Conservation (phyloP, 1,284 basidiomycete species). For the Ganoderma boninense region DNA sequence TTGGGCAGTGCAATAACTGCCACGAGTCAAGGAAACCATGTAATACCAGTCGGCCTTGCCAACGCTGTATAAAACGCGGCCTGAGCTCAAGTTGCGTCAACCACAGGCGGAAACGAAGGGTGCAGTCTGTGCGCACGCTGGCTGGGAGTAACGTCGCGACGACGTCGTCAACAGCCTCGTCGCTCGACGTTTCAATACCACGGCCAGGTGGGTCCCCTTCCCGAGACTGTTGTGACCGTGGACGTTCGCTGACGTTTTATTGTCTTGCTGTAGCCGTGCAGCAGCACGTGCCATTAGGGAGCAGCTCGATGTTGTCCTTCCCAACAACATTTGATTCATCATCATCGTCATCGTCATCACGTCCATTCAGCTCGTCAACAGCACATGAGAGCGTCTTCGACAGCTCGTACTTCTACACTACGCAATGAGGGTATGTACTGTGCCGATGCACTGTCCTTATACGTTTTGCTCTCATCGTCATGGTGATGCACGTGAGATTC, state of each 20-base stretch:
- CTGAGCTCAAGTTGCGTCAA: background rate
- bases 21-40: conserved; percentile 4
- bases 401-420: conserved; percentile 4
- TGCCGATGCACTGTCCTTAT: background rate
- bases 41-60: background rate
- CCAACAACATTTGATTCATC: background rate
- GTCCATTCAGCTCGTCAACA: background rate
- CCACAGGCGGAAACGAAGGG: conserved; percentile 3
- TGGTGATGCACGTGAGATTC: background rate
- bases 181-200: background rate
- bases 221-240: background rate
- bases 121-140: background rate
- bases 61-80: conserved; percentile 5
- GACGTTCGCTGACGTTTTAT: background rate
- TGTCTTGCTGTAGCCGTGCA: background rate
- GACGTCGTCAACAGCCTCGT: background rate
- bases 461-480: background rate
- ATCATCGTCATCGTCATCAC: background rate
- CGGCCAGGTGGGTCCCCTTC: background rate
- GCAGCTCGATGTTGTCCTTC: background rate
- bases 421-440: conserved; percentile 3
- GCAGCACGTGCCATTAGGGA: background rate
- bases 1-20: conserved; percentile 9
- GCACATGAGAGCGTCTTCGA: background rate
- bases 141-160: background rate